Evolutionary conservation across 805 yeast genomes (phyloP), one percentile per base, ranked within the genome.

Genomic region (Wickerhamomyces strasburgensis): DNA sequence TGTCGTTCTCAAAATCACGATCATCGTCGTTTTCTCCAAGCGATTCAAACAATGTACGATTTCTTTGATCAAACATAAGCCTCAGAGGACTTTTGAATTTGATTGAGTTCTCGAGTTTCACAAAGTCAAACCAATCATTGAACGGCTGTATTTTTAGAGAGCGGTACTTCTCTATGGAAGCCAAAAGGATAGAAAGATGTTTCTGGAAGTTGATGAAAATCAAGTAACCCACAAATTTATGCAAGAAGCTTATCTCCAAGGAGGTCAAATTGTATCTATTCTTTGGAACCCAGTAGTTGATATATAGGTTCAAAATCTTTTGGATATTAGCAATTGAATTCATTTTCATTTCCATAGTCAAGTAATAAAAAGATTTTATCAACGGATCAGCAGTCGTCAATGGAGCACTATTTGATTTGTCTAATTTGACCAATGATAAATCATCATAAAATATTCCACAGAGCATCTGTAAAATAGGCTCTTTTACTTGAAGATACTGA

Each of bases 301-400:
- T 39, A 36, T 61, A 65, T n/a, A 50, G 41, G 9, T 51, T 46
- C 1, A 61, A 35, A 14, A 67, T 57, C 31, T 57, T 55, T 1
- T 41, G 42, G 10, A 67, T 42, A 34, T 65, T 64, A 3, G 35
- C 17, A 10, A 56, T 53, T 4, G 61, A 51, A 29, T 56, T 58
- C 10, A 58, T 43, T 19, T 49, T 57, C 46, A 58, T 52, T 40
- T 65, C 70, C 10, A 55, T 32, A 13, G 60, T 51, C 7, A 67
- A 43, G 19, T 54, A 57, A 42, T 60, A 66, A 13, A 52, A 52
- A 4, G 61, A 38, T 40, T 55, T 63, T 2, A 67, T 51, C 29
- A 66, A 47, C 0, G 51, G 36, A 29, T 59, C 64, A 16, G 57
- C 54, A 26, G 29, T 36, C 3, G 52, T 45, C 8, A 14, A 14